These are phyloP conservation scores for Tolypocladium nubicola DNA, from an alignment of 2,329 filamentous ascomycete species.

Conservation along the genomic window DNA sequence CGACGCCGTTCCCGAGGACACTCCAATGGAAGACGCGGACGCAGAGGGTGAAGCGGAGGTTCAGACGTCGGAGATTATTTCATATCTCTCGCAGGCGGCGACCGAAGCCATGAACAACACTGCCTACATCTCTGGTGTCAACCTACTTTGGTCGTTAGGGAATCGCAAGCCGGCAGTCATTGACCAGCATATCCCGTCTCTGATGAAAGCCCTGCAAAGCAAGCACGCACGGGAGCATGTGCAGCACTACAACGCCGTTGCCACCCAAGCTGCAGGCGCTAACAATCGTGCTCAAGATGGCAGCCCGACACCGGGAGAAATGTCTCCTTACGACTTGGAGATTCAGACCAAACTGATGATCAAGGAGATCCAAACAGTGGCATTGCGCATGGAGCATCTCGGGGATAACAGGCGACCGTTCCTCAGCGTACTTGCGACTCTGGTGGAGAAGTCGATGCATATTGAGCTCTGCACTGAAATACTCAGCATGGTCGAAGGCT, in stretches of 20 bases:
- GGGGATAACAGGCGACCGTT: conserved; percentile 88
- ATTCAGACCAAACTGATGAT: conserved; percentile 87
- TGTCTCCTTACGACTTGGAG: conserved; percentile 69
- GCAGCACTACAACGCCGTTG: conserved; percentile 54
- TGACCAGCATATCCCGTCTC: conserved; percentile 73
- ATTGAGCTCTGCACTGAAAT: conserved; percentile 84
- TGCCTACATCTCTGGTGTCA: conserved; percentile 81
- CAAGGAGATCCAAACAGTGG: conserved; percentile 89
- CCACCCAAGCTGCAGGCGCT: conserved; percentile 35
- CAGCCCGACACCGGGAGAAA: conserved; percentile 39
- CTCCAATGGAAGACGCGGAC: conserved; percentile 61
- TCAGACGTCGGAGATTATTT: conserved; percentile 77
- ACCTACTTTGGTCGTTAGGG: conserved; percentile 85
- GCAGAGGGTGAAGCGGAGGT: conserved; percentile 76
- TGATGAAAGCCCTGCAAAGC: conserved; percentile 88
- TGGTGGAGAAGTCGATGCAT: conserved; percentile 91
- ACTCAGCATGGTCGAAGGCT: conserved; percentile 82
- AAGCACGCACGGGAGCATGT: conserved; percentile 94
- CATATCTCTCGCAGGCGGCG: conserved; percentile 73
- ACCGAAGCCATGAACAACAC: conserved; percentile 75
- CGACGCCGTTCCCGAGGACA: conserved; percentile 74
- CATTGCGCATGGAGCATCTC: conserved; percentile 82
- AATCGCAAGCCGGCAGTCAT: conserved; percentile 77
- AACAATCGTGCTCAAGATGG: conserved; percentile 40
- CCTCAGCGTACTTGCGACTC: conserved; percentile 83